Conservation (phyloP, 2,329 filamentous ascomycete species). For the Emericellopsis atlantica region DNA sequence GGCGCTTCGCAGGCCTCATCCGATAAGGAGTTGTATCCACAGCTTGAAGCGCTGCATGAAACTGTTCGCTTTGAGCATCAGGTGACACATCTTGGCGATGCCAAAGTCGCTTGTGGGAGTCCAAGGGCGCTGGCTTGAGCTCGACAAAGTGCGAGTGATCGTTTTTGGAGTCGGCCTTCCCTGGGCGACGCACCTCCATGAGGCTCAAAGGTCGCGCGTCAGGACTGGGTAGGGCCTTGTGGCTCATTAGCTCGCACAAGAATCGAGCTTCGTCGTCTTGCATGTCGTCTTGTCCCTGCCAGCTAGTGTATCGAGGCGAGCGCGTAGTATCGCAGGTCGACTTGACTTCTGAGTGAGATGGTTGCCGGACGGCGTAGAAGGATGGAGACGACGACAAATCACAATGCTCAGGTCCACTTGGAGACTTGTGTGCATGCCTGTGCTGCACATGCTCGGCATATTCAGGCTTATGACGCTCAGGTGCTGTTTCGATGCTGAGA, state of each 20-base stretch:
- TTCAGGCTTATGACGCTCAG: no score
- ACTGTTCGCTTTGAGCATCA: conserved; percentile 1
- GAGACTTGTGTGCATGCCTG: no score
- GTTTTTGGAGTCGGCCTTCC: neutral
- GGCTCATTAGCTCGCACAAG: neutral
- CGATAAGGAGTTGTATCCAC: conserved; percentile 1
- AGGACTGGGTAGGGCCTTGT: neutral
- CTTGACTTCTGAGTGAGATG: neutral
- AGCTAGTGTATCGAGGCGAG: neutral
- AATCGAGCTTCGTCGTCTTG: neutral
- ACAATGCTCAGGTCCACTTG: no score
- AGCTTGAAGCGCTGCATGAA: neutral
- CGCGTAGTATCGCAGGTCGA: neutral
- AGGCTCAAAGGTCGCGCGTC: neutral
- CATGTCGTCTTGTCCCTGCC: neutral
- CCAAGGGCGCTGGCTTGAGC: neutral
- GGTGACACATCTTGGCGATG: neutral
- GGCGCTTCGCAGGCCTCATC: neutral
- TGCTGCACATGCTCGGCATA: neutral
- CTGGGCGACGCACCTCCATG: neutral
- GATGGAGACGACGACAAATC: neutral
- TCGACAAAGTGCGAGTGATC: neutral
- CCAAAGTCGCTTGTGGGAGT: no score
- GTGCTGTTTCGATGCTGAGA: neutral
- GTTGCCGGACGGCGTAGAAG: neutral